Conservation (phyloP, 306 rosid species). For the Acacia acuminata region DNA sequence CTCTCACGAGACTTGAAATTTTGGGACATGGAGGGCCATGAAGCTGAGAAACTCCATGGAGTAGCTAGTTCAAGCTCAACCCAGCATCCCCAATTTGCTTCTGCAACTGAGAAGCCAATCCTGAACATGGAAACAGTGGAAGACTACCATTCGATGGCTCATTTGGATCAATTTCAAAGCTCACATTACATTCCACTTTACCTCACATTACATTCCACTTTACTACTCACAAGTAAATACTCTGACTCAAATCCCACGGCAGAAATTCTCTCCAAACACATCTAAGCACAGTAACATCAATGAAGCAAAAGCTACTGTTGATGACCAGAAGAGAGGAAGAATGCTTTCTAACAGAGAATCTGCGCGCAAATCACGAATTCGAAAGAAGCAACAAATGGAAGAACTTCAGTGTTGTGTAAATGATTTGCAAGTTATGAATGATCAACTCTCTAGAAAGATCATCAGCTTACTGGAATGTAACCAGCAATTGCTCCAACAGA, state of each 20-base stretch:
- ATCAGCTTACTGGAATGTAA: constrained; percentile 46
- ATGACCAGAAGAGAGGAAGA: constrained; percentile 67
- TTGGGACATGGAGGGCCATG: constrained; percentile 33
- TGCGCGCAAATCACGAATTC: constrained; percentile 66
- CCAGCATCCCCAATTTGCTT: constrained; percentile 23
- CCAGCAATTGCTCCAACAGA: constrained; percentile 38
- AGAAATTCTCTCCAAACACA: constrained; percentile 35
- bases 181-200: constrained; percentile 34
- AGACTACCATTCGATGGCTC: constrained; percentile 11
- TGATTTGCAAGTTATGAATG: constrained; percentile 37
- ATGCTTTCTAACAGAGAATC: constrained; percentile 87
- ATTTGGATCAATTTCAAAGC: constrained; percentile 30
- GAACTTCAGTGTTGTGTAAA: constrained; percentile 35
- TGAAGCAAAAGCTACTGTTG: constrained; percentile 61
- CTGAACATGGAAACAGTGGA: constrained; percentile 33
- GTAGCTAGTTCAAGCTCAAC: constrained; percentile 28
- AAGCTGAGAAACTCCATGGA: constrained; percentile 29
- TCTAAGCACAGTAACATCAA: constrained; percentile 48
- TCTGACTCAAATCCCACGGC: constrained; percentile 31
- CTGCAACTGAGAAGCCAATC: constrained; percentile 26
- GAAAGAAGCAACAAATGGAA: constrained; percentile 56
- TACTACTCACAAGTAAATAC: constrained; percentile 27
- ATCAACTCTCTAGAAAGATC: constrained; percentile 39
- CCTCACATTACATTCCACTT: constrained; percentile 40
- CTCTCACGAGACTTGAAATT: not conserved